These are phyloP conservation scores for Huiozyma naganishii DNA, from an alignment of 805 yeast species.

Conservation along the genomic window DNA sequence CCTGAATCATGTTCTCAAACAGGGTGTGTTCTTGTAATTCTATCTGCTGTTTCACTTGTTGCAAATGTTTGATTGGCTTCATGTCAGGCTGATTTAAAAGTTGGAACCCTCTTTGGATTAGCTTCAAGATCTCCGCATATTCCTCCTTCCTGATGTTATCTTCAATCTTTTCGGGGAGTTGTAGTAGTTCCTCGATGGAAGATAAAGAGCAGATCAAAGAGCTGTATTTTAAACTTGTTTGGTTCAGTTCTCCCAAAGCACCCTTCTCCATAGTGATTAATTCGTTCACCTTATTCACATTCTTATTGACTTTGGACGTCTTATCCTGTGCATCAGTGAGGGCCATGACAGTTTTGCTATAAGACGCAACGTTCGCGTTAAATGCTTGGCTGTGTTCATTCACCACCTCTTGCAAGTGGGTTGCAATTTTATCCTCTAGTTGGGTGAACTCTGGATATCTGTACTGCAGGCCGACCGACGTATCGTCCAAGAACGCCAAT, in stretches of 20 bases:
- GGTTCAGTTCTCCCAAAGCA: conserved; percentile 52
- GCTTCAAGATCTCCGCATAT: conserved; percentile 52
- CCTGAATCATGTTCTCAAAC: conserved; percentile 67
- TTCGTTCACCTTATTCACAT: conserved; percentile 38
- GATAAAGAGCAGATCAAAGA: conserved; percentile 64
- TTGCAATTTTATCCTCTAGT: conserved; percentile 45
- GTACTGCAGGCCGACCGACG: conserved; percentile 85
- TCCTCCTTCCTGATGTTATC: conserved; percentile 55
- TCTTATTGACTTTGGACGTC: conserved; percentile 37
- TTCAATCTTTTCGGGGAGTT: conserved; percentile 55
- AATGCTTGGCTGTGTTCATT: conserved; percentile 75
- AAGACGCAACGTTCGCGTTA: conserved; percentile 77
- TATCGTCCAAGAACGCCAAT: conserved; percentile 67
- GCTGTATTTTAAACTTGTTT: conserved; percentile 47
- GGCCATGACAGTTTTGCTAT: conserved; percentile 55
- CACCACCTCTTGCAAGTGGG: conserved; percentile 56
- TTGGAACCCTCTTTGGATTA: conserved; percentile 36
- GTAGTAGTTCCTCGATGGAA: conserved; percentile 49
- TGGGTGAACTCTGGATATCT: conserved; percentile 55
- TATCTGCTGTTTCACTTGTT: conserved; percentile 39
- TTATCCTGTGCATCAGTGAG: conserved; percentile 56
- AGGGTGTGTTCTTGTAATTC: conserved; percentile 48
- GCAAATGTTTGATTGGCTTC: conserved; percentile 48
- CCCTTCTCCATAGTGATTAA: conserved; percentile 47
- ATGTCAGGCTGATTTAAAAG: conserved; percentile 41